These are phyloP conservation scores for Globisporangium emineosum DNA, from an alignment of 352 stramenopile genomes.

Conservation along the genomic window DNA sequence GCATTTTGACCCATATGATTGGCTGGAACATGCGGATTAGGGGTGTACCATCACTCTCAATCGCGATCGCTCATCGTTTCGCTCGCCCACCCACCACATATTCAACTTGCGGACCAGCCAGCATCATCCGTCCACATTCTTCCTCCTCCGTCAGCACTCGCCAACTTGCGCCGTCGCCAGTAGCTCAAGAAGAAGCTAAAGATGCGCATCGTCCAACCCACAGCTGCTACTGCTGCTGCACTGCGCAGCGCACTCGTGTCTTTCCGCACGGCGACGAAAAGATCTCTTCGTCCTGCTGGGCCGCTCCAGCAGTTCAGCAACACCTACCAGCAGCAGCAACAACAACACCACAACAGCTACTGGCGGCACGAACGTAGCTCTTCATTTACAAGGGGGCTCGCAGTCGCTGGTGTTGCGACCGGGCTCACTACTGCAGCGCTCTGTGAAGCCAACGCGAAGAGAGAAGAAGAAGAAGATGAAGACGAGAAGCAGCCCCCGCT, in stretches of 20 bases:
- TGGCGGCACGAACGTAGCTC: not conserved
- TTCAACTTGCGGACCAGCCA: not conserved
- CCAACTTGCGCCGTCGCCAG: too few relatives aligned
- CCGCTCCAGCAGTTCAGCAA: conserved; percentile 7
- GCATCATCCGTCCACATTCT: not conserved
- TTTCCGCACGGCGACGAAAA: not conserved
- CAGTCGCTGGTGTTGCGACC: conserved; percentile 2
- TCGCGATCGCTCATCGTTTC: not conserved
- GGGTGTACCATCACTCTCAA: too few relatives aligned
- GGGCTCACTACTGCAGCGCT: conserved; percentile 9
- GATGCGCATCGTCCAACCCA: conserved; percentile 7
- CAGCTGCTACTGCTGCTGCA: not conserved
- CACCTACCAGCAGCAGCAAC: not conserved
- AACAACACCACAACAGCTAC: not conserved
- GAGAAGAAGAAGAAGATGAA: conserved; percentile 2
- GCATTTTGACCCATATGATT: too few relatives aligned
- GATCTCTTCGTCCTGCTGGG: conserved; percentile 1
- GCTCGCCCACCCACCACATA: not conserved
- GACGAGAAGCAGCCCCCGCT: conserved; percentile 7
- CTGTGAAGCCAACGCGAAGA: conserved; percentile 16
- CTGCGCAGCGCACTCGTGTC: conserved; percentile 12
- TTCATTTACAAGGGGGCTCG: not conserved
- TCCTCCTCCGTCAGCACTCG: not conserved
- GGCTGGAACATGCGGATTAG: too few relatives aligned
- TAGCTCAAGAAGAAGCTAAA: not conserved